Base-by-base conservation (phyloP, 2,329 filamentous ascomycete genomes). In the Tolypocladium album region DNA sequence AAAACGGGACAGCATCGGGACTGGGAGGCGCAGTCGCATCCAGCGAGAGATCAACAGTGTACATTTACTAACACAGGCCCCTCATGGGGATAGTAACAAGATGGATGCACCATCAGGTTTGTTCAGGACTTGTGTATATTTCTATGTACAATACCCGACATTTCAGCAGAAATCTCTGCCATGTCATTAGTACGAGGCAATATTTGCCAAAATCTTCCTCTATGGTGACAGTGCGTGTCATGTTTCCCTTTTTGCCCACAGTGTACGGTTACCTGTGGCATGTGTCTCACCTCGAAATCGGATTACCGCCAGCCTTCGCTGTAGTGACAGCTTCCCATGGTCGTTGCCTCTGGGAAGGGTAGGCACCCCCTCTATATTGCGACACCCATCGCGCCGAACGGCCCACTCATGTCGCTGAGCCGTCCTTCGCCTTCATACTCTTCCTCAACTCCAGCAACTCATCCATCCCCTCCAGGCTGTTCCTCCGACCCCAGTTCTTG, bases 401-500 rank as follows among this genome's bases (percentile, higher is more conserved):
- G 24, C 3, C 17, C 17, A 22, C 45, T 53, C 47, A 39, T 31
- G 24, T 9, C 1, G 55, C 50, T 52, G 17, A 24, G 40, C 34
- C 40, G 24, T 63, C 63, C 31, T 63, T 62, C 6, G 59, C 56
- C 56, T 61, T 62, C 13, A 31, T 17, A 24, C 36, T 66, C 62
- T 60, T 69, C 63, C 70, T 66, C 62, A 69, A 66, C 60, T 73
- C 69, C 20, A 69, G 62, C 55, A 70, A 47, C 22, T 74, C 69
- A 7, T 74, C 70, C 65, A 70, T 67, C 15, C 67, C 71, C 80
- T 92, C 89, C 43, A 92, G 78, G 69, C 90, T 95, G 59, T 87
- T 88, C 61, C 92, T 82, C 47, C 93, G 82, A 0, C 92, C 92
- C 93, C 93, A 97, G 68, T 96, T 95, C 63, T 82, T 82, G 0